Evolutionary conservation across 1,139 yeast species (phyloP), one percentile per base, ranked within the genome.

Genomic region (Taiozyma onychis): DNA sequence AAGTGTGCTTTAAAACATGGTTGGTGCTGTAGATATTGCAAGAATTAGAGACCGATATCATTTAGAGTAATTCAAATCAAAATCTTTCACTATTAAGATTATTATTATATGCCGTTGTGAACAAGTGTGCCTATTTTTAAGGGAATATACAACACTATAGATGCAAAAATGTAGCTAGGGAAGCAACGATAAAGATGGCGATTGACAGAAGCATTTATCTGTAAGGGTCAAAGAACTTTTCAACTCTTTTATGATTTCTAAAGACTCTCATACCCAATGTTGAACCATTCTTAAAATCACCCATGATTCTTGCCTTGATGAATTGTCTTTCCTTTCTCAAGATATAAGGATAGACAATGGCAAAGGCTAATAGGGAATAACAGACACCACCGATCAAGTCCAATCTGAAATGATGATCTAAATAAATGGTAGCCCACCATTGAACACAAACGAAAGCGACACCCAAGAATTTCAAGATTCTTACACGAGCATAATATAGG

Each of bases 401-500:
- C 39, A 83, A 65, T 54, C 87, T 69, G 77, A 84, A 84, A 66
- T 84, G 89, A 63, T 84, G 90, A 61, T 82, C 88, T 53, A 84
- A 66, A 59, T 84, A 84, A 66, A 84, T 82, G 14, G 89, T 82
- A 24, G 86, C 81, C 88, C 88, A 84, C 85, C 88, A 81, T 62
- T 83, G 89, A 46, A 81, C 62, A 6, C 70, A 52, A 45, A 79
- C 77, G 68, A 79, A 72, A 4, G 50, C 42, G 49, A 72, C 56
- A 49, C 75, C 69, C 34, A 65, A 51, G 18, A 63, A 44, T 59
- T 76, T 68, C 54, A 76, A 63, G 0, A 64, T 41, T 3, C 58
- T 59, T 66, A 73, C 71, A 22, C 70, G 64, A 2, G 76, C 59
- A 56, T 72, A 71, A 62, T 73, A 74, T 51, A 71, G 68, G 48